phyloP scores from a whole-genome alignment of 495 filamentous ascomycete genomes.

The Podospora australis region DNA sequence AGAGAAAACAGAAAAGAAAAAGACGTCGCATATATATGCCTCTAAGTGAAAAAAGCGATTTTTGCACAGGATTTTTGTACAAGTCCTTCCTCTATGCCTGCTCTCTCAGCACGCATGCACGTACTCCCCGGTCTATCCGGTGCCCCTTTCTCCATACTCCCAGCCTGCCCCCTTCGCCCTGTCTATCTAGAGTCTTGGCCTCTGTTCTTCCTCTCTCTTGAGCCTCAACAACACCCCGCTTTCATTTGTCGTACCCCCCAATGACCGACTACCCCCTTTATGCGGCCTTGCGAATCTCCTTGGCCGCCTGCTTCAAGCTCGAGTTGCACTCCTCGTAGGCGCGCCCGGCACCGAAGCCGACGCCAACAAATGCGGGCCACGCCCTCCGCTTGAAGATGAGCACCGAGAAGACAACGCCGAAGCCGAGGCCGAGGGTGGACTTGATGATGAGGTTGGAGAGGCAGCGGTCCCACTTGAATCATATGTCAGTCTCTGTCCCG shows the following conservation, averaged over 20 bases:
- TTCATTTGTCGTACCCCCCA: too few species aligned
- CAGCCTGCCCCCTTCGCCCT: too few species aligned
- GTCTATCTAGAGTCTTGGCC: too few species aligned
- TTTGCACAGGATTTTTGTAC: constrained; percentile 21
- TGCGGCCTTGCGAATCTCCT: constrained; percentile 40
- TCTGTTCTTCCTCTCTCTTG: too few species aligned
- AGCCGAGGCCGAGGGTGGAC: constrained; percentile 85
- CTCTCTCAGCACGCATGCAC: too few species aligned
- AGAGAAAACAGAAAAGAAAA: constrained; percentile 4
- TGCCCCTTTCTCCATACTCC: too few species aligned
- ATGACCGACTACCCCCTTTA: not conserved
- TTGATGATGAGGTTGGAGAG: constrained; percentile 94
- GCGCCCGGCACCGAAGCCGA: constrained; percentile 90
- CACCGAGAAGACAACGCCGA: constrained; percentile 97
- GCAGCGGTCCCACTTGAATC: constrained; percentile 86
- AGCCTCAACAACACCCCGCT: too few species aligned
- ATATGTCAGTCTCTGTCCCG: not conserved
- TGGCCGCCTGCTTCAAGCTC: constrained; percentile 50
- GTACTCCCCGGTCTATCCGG: too few species aligned
- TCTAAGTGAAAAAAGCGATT: constrained; percentile 21
- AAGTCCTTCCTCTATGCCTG: too few species aligned
- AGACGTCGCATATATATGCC: constrained; percentile 18
- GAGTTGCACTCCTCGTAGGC: constrained; percentile 90
- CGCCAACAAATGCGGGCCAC: constrained; percentile 88
- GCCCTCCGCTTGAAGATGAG: constrained; percentile 95